Conservation (phyloP, 2,329 filamentous ascomycete species). For the Xylariaceae sp. region DNA sequence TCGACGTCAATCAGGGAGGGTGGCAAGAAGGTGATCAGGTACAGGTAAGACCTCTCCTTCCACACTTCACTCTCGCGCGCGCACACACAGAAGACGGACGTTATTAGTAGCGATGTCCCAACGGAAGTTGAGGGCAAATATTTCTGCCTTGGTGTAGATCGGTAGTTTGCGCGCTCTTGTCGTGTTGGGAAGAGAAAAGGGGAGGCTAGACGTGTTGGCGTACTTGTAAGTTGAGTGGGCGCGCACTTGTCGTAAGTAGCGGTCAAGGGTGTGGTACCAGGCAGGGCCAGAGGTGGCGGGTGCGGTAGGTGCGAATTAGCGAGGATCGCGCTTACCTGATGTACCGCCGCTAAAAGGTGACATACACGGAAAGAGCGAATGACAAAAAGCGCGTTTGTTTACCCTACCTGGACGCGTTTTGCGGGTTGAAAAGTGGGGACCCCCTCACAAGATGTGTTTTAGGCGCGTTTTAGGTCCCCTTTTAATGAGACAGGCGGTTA, state of each 20-base stretch:
- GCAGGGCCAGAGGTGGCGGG: conserved; percentile 3
- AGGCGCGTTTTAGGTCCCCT: neutral
- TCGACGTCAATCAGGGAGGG: conserved; percentile 9
- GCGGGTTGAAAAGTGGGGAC: conserved; percentile 10
- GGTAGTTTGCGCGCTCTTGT: conserved; percentile 11
- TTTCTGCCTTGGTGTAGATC: conserved; percentile 8
- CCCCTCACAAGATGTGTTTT: conserved; percentile 1
- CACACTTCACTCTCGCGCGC: conserved; percentile 9
- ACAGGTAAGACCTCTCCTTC: neutral
- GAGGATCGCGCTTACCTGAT: conserved; percentile 12
- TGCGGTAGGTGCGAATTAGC: conserved; percentile 3
- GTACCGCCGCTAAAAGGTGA: conserved; percentile 17
- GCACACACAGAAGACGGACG: conserved; percentile 8
- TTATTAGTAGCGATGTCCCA: conserved; percentile 7
- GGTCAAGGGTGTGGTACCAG: conserved; percentile 20
- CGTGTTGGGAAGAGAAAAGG: conserved; percentile 11
- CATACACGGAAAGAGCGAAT: conserved; percentile 9
- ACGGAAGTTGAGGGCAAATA: conserved; percentile 3
- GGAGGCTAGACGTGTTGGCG: neutral
- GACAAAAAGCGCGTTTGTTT: conserved; percentile 21
- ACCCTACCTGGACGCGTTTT: conserved; percentile 19
- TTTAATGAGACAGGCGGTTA: neutral
- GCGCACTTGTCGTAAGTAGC: conserved; percentile 17
- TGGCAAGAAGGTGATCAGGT: conserved; percentile 5
- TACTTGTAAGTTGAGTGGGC: conserved; percentile 4